phyloP scores from a whole-genome alignment of 73 alveolate species.

The Durusdinium trenchii region DNA sequence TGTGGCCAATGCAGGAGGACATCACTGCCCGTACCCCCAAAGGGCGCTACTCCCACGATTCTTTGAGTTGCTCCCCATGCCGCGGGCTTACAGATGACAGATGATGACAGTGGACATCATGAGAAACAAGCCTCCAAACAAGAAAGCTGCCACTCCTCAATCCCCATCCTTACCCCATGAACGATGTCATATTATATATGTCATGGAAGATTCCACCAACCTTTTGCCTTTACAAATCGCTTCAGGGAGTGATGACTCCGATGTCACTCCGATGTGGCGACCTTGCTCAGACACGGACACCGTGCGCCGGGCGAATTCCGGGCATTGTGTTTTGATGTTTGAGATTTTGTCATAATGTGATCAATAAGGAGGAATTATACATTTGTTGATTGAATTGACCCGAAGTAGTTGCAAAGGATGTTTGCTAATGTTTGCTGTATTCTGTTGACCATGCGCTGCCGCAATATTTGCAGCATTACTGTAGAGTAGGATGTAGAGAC shows the following conservation, averaged over 20 bases:
- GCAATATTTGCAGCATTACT: no score
- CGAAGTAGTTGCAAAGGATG: no score
- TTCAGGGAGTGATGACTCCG: constrained; percentile 59
- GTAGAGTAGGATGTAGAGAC: no score
- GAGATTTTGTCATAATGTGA: background rate
- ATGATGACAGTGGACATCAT: background rate
- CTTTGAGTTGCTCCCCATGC: constrained; percentile 53
- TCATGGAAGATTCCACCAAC: no score
- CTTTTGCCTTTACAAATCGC: no score
- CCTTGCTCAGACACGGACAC: constrained; percentile 41
- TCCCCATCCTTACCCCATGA: no score
- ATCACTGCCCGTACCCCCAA: constrained; percentile 21
- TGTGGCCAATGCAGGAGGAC: constrained; percentile 2
- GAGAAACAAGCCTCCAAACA: background rate
- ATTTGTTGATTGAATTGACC: no score
- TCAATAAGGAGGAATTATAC: no score
- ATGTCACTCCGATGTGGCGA: constrained; percentile 54
- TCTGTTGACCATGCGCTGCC: no score
- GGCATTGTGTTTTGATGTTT: background rate
- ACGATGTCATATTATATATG: no score
- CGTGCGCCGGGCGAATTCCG: background rate
- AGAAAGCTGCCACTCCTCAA: background rate
- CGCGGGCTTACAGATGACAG: background rate
- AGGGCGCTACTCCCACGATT: constrained; percentile 23
- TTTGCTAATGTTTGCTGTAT: no score